Evolutionary conservation across 352 stramenopile genomes (phyloP).

Genomic region (Albugo laibachii): DNA sequence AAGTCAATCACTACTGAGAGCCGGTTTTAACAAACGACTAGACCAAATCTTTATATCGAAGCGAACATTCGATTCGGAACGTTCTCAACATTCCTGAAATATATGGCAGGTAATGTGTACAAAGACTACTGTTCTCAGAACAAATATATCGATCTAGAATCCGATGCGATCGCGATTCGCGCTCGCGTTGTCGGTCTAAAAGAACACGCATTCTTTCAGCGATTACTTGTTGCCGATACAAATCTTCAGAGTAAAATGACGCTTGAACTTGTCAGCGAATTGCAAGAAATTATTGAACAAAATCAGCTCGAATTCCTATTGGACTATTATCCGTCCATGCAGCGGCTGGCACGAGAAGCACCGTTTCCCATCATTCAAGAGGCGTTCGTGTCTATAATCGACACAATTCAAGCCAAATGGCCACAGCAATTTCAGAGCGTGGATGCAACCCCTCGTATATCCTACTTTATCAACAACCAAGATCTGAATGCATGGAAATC

Average conservation of each 20-base stretch:
- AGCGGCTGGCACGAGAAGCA: constrained; percentile 36
- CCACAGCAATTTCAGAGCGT: constrained; percentile 14
- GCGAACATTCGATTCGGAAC: too few species aligned
- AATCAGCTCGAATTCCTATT: constrained; percentile 17
- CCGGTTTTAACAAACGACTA: too few species aligned
- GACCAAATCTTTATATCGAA: too few species aligned
- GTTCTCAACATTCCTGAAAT: too few species aligned
- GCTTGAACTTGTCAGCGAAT: constrained; percentile 22
- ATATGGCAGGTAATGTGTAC: too few species aligned
- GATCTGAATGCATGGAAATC: constrained; percentile 11
- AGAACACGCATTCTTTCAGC: constrained; percentile 65
- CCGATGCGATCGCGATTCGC: too few species aligned
- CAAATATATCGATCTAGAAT: too few species aligned
- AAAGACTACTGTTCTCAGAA: too few species aligned
- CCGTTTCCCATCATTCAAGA: constrained; percentile 49
- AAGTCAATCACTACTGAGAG: too few species aligned
- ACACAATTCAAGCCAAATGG: constrained; percentile 20
- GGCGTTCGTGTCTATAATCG: constrained; percentile 21
- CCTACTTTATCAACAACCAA: constrained; percentile 44
- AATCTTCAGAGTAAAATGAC: constrained; percentile 42
- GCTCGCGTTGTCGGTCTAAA: constrained; percentile 19
- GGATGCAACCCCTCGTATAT: constrained; percentile 15
- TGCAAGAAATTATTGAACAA: constrained; percentile 28
- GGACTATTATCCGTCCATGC: constrained; percentile 48
- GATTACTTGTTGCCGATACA: constrained; percentile 39